phyloP scores from a whole-genome alignment of 1,284 basidiomycete genomes.

The Trichosporon sp. region DNA sequence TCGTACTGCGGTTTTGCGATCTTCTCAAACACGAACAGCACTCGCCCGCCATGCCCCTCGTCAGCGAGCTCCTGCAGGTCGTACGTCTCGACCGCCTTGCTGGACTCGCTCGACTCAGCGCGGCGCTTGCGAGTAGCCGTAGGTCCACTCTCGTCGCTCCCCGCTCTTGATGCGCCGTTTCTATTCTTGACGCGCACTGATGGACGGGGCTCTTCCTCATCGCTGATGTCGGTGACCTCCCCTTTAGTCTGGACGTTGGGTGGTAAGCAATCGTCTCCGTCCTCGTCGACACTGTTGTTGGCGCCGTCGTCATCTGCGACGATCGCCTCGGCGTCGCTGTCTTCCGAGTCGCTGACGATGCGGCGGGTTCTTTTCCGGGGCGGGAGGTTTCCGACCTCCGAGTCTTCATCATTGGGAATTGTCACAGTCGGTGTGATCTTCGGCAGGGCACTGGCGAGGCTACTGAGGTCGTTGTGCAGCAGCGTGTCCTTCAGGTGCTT shows the following conservation, averaged over 20 bases:
- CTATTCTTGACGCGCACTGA: neutral
- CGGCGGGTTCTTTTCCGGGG: neutral
- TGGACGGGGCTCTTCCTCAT: slow-evolving; percentile 8
- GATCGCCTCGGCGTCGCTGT: neutral
- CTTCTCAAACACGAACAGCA: slow-evolving; percentile 49
- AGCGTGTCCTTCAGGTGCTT: slow-evolving; percentile 55
- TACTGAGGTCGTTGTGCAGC: slow-evolving; percentile 23
- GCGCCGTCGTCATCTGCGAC: neutral
- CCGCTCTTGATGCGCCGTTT: neutral
- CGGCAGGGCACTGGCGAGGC: neutral
- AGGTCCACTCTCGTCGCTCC: neutral
- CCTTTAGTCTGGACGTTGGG: neutral
- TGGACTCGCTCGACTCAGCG: neutral
- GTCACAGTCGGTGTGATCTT: neutral
- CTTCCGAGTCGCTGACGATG: neutral
- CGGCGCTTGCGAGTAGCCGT: slow-evolving; percentile 3
- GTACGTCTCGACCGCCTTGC: slow-evolving; percentile 19
- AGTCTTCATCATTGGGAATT: neutral
- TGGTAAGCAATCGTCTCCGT: neutral
- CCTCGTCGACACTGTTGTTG: slow-evolving; percentile 1
- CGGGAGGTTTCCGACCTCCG: neutral
- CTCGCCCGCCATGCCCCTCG: slow-evolving; percentile 31
- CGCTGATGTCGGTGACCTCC: neutral
- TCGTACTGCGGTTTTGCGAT: slow-evolving; percentile 29
- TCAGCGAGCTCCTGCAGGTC: slow-evolving; percentile 34